These are phyloP conservation scores for Neurospora sp. DNA, from an alignment of 495 filamentous ascomycete genomes.

Conservation along the genomic window DNA sequence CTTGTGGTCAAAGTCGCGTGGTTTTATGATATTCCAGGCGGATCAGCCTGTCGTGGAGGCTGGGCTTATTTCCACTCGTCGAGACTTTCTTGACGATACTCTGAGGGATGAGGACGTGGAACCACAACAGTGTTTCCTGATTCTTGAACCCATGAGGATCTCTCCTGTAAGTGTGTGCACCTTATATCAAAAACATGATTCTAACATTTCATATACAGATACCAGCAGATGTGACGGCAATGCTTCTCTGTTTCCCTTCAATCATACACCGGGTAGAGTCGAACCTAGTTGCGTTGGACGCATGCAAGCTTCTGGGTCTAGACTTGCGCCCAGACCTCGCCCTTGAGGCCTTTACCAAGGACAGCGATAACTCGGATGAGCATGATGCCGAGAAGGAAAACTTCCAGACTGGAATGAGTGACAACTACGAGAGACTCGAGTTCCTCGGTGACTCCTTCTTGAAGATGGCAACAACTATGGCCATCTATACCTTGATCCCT, in stretches of 20 bases:
- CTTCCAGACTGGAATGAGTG: constrained; percentile 82
- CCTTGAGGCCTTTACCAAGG: constrained; percentile 88
- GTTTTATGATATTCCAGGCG: constrained; percentile 31
- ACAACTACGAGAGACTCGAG: constrained; percentile 91
- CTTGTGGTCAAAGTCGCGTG: constrained; percentile 26
- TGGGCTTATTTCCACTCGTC: constrained; percentile 59
- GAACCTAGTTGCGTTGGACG: constrained; percentile 69
- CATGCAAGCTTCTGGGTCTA: constrained; percentile 43
- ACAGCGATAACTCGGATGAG: constrained; percentile 83
- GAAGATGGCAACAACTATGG: constrained; percentile 90
- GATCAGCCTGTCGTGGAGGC: constrained; percentile 73
- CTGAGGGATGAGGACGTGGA: constrained; percentile 20
- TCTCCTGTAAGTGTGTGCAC: constrained; percentile 53
- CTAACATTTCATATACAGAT: constrained; percentile 41
- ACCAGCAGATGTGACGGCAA: constrained; percentile 51
- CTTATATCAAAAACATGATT: background rate
- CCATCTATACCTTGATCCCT: constrained; percentile 65
- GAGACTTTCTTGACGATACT: constrained; percentile 69
- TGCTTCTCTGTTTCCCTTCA: constrained; percentile 66
- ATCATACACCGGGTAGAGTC: constrained; percentile 77
- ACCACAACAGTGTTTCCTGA: constrained; percentile 34
- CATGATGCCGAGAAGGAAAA: constrained; percentile 61
- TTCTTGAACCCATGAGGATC: constrained; percentile 49
- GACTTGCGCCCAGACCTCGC: constrained; percentile 56
- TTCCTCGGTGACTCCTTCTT: constrained; percentile 91